Conservation (phyloP, 2,329 filamentous ascomycete genomes). For the Penicillium concentricum region DNA sequence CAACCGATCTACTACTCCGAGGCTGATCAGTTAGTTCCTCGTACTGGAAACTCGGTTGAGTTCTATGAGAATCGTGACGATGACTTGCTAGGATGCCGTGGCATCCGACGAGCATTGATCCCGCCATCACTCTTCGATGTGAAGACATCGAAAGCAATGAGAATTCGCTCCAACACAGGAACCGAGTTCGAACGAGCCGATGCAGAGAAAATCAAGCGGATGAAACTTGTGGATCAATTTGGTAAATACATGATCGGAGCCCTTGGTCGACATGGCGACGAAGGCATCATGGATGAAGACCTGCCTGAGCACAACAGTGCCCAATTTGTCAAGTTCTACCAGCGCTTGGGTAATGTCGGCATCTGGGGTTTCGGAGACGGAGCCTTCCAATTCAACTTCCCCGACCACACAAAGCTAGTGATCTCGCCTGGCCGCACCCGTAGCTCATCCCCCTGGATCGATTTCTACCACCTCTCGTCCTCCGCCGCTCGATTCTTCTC, state of each 20-base stretch:
- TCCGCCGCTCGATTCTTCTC: constrained; percentile 46
- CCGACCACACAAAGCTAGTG: constrained; percentile 53
- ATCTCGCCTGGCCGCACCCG: constrained; percentile 42
- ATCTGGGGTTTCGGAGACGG: constrained; percentile 53
- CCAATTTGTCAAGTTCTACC: constrained; percentile 52
- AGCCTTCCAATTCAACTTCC: constrained; percentile 54
- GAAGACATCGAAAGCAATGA: constrained; percentile 34
- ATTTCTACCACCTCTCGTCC: constrained; percentile 51
- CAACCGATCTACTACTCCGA: constrained; percentile 38
- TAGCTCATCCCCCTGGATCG: constrained; percentile 43
- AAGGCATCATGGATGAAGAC: constrained; percentile 32
- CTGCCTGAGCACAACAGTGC: constrained; percentile 26
- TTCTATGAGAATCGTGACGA: constrained; percentile 49
- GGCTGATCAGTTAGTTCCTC: constrained; percentile 46
- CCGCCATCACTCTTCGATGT: constrained; percentile 42
- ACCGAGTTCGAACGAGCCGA: constrained; percentile 40
- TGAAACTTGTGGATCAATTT: constrained; percentile 51
- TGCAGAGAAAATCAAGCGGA: constrained; percentile 48
- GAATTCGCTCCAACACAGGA: constrained; percentile 32
- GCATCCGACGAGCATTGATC: constrained; percentile 43
- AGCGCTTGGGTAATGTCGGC: constrained; percentile 53
- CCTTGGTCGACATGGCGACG: constrained; percentile 43
- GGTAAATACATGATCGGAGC: constrained; percentile 54
- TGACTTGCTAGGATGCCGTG: constrained; percentile 32
- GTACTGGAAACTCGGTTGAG: constrained; percentile 43